Evolutionary conservation across 2,329 filamentous ascomycete genomes (phyloP), one percentile per base, ranked within the genome.

Genomic region (Verticillium zaregamsianum): DNA sequence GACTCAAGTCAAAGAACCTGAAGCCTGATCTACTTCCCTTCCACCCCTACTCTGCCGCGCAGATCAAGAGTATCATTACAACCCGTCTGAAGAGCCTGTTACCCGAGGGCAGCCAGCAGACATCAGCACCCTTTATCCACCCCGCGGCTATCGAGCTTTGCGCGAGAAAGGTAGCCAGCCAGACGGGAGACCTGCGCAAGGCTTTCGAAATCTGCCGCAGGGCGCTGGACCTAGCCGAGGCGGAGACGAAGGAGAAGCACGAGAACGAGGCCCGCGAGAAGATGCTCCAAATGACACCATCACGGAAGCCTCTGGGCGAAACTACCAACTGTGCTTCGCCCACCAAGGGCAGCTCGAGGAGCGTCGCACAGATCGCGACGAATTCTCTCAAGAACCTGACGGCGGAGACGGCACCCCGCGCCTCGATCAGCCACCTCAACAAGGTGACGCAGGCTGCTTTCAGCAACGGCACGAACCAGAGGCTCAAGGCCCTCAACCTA

Each of bases 141-240:
- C 94, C 94, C 1, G 91, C 92, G 14, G 95, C 95, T 20, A 93
- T 99, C 68, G 92, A 96, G 70, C 88, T 99, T 55, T 96, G 94
- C 73, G 90, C 95, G 8, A 92, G 95, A 73, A 99, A 98, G 74
- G 92, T 99, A 17, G 90, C 95, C 4, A 92, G 90, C 60, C 94
- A 98, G 73, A 97, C 92, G 0, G 95, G 95, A 54, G 95, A 99
- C 74, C 77, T 99, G 57, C 91, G 95, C 64, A 97, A 96, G 75
- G 94, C 93, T 0, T 97, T 98, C 70, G 94, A 97, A 74, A 92
- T 99, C 63, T 93, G 94, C 74, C 90, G 92, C 56, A 87, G 92
- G 60, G 92, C 93, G 3, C 87, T 99, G 61, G 94, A 98, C 73
- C 78, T 97, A 25, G 87, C 97, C 57, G 95, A 98, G 76, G 82